Base-by-base conservation (phyloP, 345 rosid genomes). In the Brassica rapa region DNA sequence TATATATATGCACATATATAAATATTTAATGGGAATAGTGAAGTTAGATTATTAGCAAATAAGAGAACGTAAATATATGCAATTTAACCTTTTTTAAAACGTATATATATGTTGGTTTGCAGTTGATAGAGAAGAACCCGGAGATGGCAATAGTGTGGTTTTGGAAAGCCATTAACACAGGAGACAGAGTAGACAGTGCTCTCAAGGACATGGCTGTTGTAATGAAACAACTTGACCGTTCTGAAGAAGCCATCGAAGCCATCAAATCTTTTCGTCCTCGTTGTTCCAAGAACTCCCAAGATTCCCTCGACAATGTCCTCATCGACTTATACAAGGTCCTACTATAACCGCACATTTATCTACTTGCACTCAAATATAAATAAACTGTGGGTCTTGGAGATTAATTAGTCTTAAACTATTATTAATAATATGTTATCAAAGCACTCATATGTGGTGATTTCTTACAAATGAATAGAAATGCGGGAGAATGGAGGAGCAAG, bases 231-330 rank as follows among this genome's bases (percentile, higher is more conserved):
- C 49, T 41, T 41, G 49, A 41, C 10, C 49, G 49, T 41, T 41
- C 49, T 3, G 49, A 41, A 41, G 49, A 41, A 41, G 49, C 49
- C 49, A 41, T 41, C 49, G 49, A 41, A 86, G 99, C 97, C 3
- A 70, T 94, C 83, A 90, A 88, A 80, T 92, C 99, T 4, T 93
- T 94, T 24, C 81, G 99, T 21, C 71, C 85, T 27, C 97, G 77
- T 63, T 94, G 99, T 85, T 89, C 98, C 24, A 89, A 80, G 49
- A 88, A 86, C 14, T 88, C 97, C 0, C 99, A 94, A 64, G 96
- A 91, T 4, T 91, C 99, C 1, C 94, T 94, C 2, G 99, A 94
- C 35, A 94, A 93, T 32, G 94, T 94, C 77, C 99, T 93, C 56
- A 85, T 94, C 55, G 98, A 94, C 86, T 84, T 94, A 71, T 94